phyloP scores from a whole-genome alignment of 1,284 basidiomycete genomes.

The Leccinum pallidistipes region DNA sequence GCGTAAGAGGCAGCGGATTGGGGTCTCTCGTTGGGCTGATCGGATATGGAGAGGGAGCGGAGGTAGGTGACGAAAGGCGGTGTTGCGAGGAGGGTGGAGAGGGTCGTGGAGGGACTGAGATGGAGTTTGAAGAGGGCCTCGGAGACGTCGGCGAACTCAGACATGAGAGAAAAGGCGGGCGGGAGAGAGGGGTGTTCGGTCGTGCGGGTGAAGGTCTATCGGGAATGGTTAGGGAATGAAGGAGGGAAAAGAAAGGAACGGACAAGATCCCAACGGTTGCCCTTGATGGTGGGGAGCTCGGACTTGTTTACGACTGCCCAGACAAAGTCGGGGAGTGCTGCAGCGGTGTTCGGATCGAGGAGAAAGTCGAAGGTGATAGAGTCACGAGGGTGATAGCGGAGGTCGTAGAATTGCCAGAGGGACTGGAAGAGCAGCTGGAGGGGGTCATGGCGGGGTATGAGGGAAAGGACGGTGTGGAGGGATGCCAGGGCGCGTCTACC shows the following conservation, averaged over 20 bases:
- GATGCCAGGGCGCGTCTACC: constrained; percentile 76
- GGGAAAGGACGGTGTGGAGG: constrained; percentile 76
- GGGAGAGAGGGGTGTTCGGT: constrained; percentile 66
- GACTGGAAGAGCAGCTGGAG: constrained; percentile 64
- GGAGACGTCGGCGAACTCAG: constrained; percentile 80
- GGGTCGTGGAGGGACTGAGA: constrained; percentile 44
- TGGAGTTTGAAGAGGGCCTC: constrained; percentile 73
- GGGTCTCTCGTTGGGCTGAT: constrained; percentile 78
- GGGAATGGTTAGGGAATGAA: constrained; percentile 2
- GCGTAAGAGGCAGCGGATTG: constrained; percentile 35
- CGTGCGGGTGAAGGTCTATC: constrained; percentile 77
- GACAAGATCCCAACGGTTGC: constrained; percentile 84
- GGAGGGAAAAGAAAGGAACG: constrained; percentile 34
- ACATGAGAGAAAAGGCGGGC: constrained; percentile 66
- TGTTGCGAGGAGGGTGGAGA: constrained; percentile 60
- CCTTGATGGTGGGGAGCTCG: constrained; percentile 55
- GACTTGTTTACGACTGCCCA: constrained; percentile 84
- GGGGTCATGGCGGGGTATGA: constrained; percentile 82
- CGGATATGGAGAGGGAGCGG: constrained; percentile 78
- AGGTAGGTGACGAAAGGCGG: constrained; percentile 72
- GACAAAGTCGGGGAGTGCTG: constrained; percentile 64
- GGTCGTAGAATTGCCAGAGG: constrained; percentile 65
- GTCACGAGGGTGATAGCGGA: constrained; percentile 70
- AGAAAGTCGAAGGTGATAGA: constrained; percentile 76
- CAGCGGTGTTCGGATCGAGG: constrained; percentile 54